A percentile compares a stretch with the other conserved stretches of the same genome.
Conservation (phyloP, 2,329 filamentous ascomycete species). For the Sarocladium oryzae region DNA sequence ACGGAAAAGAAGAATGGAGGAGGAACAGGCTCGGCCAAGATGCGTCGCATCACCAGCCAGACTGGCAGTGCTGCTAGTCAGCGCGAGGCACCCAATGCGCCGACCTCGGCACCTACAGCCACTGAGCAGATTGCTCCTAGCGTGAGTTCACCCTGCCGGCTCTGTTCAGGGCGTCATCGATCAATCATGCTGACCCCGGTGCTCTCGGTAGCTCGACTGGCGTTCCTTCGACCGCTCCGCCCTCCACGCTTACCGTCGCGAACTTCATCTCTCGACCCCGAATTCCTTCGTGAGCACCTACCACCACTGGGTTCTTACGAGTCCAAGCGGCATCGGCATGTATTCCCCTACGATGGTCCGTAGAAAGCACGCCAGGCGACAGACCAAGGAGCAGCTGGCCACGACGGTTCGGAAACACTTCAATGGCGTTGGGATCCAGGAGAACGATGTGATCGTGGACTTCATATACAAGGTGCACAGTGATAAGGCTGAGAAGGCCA, state of each 20-base stretch:
- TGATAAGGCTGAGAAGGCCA: conserved; percentile 21
- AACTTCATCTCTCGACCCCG: conserved; percentile 65
- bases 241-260: conserved; percentile 69
- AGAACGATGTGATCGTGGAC: conserved; percentile 78
- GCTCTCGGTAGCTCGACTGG: conserved; percentile 56
- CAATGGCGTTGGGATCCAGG: conserved; percentile 70
- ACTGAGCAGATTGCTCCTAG: conserved; percentile 26
- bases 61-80: conserved; percentile 36
- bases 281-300: conserved; percentile 61
- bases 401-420: conserved; percentile 74
- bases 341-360: conserved; percentile 70
- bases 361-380: conserved; percentile 53
- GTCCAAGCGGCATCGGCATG: conserved; percentile 58
- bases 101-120: conserved; percentile 25
- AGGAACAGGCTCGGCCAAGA: conserved; percentile 43
- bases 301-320: conserved; percentile 54
- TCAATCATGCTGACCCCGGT: conserved; percentile 12
- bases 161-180: neutral
- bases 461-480: conserved; percentile 62
- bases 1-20: conserved; percentile 40
- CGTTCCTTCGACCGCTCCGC: conserved; percentile 58
- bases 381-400: conserved; percentile 67
- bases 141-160: conserved; percentile 20
- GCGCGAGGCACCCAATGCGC: conserved; percentile 37
- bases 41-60: conserved; percentile 49